Evolutionary conservation across 257 asterid species (phyloP).

Genomic region (Echites panduratus): DNA sequence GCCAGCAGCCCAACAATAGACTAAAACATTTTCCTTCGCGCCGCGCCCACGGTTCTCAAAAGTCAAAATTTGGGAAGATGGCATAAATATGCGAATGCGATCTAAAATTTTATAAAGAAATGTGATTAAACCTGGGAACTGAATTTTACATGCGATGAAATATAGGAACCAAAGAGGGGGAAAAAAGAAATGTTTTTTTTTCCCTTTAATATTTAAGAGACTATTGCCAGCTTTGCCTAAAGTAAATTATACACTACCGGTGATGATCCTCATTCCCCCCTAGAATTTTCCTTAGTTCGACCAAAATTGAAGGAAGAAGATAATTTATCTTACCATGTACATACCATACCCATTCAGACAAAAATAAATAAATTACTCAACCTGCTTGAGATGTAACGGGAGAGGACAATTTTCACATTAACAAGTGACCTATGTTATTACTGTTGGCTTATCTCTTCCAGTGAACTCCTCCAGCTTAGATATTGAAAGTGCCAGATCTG

Average conservation of each 20-base stretch:
- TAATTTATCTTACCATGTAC: neutral
- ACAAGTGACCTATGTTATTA: constrained; percentile 53
- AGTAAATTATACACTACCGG: neutral
- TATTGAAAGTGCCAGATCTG: constrained; percentile 74
- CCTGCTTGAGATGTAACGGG: constrained; percentile 1
- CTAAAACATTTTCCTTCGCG: neutral
- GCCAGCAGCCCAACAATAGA: neutral
- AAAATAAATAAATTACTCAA: constrained; percentile 3
- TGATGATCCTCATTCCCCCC: neutral
- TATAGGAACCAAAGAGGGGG: neutral
- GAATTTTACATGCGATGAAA: neutral
- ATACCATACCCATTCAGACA: neutral
- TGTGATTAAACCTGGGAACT: too few species aligned
- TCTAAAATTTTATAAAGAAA: neutral
- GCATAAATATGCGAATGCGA: neutral
- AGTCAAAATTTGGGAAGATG: neutral
- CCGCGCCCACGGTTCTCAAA: neutral
- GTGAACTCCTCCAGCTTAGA: constrained; percentile 88
- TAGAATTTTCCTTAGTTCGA: neutral
- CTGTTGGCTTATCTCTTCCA: constrained; percentile 93
- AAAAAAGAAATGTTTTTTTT: neutral
- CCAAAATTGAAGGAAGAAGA: neutral
- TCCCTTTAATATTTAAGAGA: neutral
- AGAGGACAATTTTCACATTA: neutral
- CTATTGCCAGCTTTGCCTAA: neutral